Evolutionary conservation across 2,329 filamentous ascomycete species (phyloP), one percentile per base, ranked within the genome.

Genomic region (Fusarium sp.): DNA sequence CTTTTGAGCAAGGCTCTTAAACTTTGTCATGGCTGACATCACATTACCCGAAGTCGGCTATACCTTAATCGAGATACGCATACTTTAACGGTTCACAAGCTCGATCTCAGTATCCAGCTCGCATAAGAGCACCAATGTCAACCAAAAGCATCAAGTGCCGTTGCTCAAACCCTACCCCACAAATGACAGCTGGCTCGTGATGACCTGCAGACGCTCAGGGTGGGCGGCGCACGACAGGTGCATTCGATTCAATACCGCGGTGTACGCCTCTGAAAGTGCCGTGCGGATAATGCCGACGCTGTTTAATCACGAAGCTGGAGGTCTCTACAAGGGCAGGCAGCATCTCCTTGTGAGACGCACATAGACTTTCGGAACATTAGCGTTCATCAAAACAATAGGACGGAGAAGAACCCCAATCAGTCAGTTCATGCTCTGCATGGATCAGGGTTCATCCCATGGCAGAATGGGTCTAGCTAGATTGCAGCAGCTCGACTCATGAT

Each of bases 151-250:
- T 59, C 54, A 52, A 64, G 51, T 47, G 67, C 32, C 57, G 47
- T 64, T 58, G 41, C 52, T 58, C 62, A 56, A 48, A 25, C 37
- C 53, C 32, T 64, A 65, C 65, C 65, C 68, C 69, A 70, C 62
- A 65, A 55, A 60, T 54, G 69, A 68, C 56, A 70, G 46, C 54
- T 70, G 65, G 61, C 67, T 71, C 61, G 57, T 69, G 71, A 74
- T 69, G 57, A 49, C 69, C 56, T 70, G 71, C 69, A 66, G 60
- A 34, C 44, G 40, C 48, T 65, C 40, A 49, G 56, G 49, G 49
- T 63, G 63, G 45, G 30, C 51, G 48, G 45, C 51, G 62, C 61
- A 62, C 57, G 67, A 58, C 51, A 58, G 40, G 32, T 34, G 49
- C 59, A 54, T 49, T 46, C 41, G 44, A 70, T 49, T 57, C 53